Base-by-base conservation (phyloP, 129 eudicot genomes). In the Erigeron canadensis region DNA sequence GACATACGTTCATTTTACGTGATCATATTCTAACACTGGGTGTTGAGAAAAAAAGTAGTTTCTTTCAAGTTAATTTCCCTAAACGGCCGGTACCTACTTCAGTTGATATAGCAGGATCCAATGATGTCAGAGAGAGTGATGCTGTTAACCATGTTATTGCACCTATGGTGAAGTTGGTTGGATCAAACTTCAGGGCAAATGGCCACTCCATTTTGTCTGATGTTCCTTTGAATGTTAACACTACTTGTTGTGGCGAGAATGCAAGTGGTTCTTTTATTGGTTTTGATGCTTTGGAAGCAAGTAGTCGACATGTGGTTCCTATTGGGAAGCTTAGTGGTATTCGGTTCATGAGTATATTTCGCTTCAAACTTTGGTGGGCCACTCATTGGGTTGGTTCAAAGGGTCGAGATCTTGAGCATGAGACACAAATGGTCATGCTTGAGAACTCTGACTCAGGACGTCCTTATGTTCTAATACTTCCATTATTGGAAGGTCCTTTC, bases 281-380 rank as follows among this genome's bases (percentile, higher is more conserved):
- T 45, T 91, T 91, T 74, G 76, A 91, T 28, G 69, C 85, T 39
- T 47, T 66, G 0, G 87, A 82, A 37, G 54, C 96, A 1, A 70
- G 67, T 37, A 77, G 80, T 67, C 82, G 84, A 21, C 97, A 88
- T 18, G 96, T 91, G 42, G 83, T 84, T 42, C 71, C 96, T 0
- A 72, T 88, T 1, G 97, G 97, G 42, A 80, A 84, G 81, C 88
- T 91, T 28, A 71, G 21, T 38, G 80, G 68, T 51, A 91, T 86
- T 39, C 78, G 79, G 64, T 91, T 91, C 78, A 91, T 88, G 96
- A 86, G 92, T 54, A 88, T 91, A 13, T 91, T 91, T 57, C 72
- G 96, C 84, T 91, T 91, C 72, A 91, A 91, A 65, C 96, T 91
- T 9, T 91, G 97, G 97, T 91, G 97, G 97, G 84, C 93, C 18